These are phyloP conservation scores for Chlamydomonas sphaeroides DNA, from an alignment of 139 green algal species.

Conservation along the genomic window DNA sequence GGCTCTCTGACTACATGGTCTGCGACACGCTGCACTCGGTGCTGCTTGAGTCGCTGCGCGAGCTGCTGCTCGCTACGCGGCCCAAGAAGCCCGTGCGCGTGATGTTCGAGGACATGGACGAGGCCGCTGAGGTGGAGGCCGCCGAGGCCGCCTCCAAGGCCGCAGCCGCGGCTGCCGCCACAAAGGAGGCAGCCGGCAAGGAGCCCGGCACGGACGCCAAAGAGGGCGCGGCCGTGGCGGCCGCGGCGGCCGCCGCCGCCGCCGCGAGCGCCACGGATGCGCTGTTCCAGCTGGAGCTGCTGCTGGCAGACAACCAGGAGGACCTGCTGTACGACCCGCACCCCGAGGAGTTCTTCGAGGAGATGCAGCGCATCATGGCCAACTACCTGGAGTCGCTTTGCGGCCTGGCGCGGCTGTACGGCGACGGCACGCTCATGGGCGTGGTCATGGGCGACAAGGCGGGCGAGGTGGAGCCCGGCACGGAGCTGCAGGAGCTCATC, in stretches of 20 bases:
- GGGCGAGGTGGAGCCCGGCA: conserved; percentile 59
- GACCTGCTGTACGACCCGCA: conserved; percentile 61
- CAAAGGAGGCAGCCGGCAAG: conserved; percentile 30
- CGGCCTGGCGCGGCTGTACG: conserved; percentile 61
- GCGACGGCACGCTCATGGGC: conserved; percentile 49
- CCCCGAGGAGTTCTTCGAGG: conserved; percentile 54
- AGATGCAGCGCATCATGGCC: conserved; percentile 51
- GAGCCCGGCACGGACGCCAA: background rate
- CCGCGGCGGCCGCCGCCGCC: background rate
- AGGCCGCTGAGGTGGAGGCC: background rate
- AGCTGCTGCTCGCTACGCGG: conserved; percentile 50
- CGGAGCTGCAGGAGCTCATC: conserved; percentile 78
- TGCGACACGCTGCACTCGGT: conserved; percentile 78
- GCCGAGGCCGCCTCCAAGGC: conserved; percentile 23
- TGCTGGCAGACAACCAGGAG: conserved; percentile 57
- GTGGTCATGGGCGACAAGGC: conserved; percentile 60
- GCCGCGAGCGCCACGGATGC: conserved; percentile 1
- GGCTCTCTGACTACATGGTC: conserved; percentile 83
- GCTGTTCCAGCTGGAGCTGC: conserved; percentile 73
- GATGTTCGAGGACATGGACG: conserved; percentile 28
- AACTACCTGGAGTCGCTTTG: conserved; percentile 63
- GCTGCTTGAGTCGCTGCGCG: conserved; percentile 66
- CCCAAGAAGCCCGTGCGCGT: conserved; percentile 9
- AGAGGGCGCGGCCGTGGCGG: background rate
- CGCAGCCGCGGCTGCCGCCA: conserved; percentile 1